These are phyloP conservation scores for Epichloe hybrida DNA, from an alignment of 2,329 filamentous ascomycete genomes.

Conservation along the genomic window DNA sequence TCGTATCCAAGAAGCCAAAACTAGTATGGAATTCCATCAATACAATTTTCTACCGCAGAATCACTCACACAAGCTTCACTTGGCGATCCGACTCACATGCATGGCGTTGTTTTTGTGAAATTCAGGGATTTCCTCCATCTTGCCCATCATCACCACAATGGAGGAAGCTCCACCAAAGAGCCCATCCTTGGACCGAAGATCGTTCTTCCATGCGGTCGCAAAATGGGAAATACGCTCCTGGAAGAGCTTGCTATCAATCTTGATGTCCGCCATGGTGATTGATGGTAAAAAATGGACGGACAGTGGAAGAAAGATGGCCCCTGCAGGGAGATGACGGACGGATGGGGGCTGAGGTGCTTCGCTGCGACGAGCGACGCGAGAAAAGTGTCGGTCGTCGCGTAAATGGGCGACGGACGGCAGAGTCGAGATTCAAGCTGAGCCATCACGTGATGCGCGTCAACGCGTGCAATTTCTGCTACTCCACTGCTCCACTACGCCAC, in stretches of 20 bases:
- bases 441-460: slow-evolving; percentile 21
- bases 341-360: slow-evolving; percentile 6
- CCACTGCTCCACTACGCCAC: background rate
- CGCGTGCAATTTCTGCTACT: slow-evolving; percentile 9
- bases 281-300: slow-evolving; percentile 19
- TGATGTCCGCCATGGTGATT: slow-evolving; percentile 62
- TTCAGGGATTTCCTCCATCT: slow-evolving; percentile 74
- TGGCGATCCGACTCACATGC: slow-evolving; percentile 49
- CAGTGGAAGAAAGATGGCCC: slow-evolving; percentile 9
- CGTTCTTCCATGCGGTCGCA: slow-evolving; percentile 85
- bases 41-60: background rate
- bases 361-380: slow-evolving; percentile 22
- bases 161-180: slow-evolving; percentile 78
- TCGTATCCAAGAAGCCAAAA: slow-evolving; percentile 99
- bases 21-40: slow-evolving; percentile 30
- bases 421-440: slow-evolving; percentile 5
- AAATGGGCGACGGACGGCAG: slow-evolving; percentile 18
- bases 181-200: slow-evolving; percentile 77
- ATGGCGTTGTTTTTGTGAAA: slow-evolving; percentile 96
- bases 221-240: slow-evolving; percentile 85
- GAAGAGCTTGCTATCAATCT: slow-evolving; percentile 88
- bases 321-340: slow-evolving; percentile 6
- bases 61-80: background rate
- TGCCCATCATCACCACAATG: slow-evolving; percentile 85
- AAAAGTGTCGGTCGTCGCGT: slow-evolving; percentile 26